A percentile compares a stretch with the other conserved stretches of the same genome.
Conservation (phyloP, 169 alveolate genomes). For the Toxoplasma gondii region DNA sequence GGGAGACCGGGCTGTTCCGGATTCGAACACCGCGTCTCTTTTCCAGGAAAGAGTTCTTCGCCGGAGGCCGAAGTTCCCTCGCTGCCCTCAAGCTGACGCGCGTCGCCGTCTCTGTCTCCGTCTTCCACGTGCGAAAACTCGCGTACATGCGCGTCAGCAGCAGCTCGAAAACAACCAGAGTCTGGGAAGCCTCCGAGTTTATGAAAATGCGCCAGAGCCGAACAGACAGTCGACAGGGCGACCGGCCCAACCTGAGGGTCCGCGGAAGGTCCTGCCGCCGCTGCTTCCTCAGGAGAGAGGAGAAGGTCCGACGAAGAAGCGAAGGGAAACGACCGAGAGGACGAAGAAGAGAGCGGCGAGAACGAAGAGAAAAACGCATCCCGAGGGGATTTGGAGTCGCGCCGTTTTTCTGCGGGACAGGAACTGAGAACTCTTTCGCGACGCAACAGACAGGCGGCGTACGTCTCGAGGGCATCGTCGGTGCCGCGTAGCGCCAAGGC, state of each 20-base stretch:
- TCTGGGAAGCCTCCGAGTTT: too few relatives aligned
- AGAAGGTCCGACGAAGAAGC: neutral
- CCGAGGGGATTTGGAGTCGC: too few relatives aligned
- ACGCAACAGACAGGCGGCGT: neutral
- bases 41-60: neutral
- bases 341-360: neutral
- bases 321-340: neutral
- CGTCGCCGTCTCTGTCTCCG: too few relatives aligned
- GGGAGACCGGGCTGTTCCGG: too few relatives aligned
- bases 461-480: neutral
- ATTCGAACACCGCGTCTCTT: too few relatives aligned
- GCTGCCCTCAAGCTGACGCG: neutral
- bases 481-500: neutral
- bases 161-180: too few relatives aligned
- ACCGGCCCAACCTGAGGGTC: neutral
- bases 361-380: too few relatives aligned
- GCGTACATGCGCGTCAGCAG: too few relatives aligned
- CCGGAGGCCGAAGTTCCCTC: neutral
- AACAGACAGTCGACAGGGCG: neutral
- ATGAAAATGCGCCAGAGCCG: neutral
- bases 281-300: neutral
- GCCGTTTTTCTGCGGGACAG: too few relatives aligned
- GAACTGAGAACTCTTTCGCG: neutral
- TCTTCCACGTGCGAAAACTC: too few relatives aligned
- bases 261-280: neutral